phyloP scores from a whole-genome alignment of 129 eudicot genomes.

The Pittosporum tobira region DNA sequence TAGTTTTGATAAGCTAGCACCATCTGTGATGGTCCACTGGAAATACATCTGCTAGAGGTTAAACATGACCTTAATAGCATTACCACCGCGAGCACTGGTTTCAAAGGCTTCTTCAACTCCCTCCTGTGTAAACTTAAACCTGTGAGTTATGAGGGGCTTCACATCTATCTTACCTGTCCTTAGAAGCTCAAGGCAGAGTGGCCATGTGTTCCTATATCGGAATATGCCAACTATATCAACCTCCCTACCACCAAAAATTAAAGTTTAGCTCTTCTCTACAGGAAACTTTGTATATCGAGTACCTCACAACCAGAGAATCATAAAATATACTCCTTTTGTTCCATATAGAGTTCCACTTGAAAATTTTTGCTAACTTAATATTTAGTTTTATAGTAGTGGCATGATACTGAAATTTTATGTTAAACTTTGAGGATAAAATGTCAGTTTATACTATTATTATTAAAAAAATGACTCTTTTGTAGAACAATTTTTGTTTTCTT shows the following conservation, averaged over 20 bases:
- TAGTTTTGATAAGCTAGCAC: neutral
- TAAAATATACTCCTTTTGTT: no score
- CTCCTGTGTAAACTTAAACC: constrained; percentile 35
- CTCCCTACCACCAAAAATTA: constrained; percentile 25
- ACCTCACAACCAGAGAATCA: neutral
- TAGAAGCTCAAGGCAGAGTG: constrained; percentile 40
- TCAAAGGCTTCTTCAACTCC: constrained; percentile 44
- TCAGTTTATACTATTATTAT: no score
- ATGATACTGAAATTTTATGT: no score
- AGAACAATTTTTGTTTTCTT: no score
- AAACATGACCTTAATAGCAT: constrained; percentile 55
- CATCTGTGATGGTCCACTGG: neutral
- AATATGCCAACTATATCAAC: constrained; percentile 44
- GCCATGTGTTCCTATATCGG: constrained; percentile 45
- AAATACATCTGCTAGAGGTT: constrained; percentile 22
- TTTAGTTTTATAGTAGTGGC: no score
- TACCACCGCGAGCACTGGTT: constrained; percentile 40
- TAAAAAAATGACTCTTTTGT: no score
- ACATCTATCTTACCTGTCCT: constrained; percentile 39
- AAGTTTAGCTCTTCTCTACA: neutral
- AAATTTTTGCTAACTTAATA: no score
- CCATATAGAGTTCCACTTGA: no score
- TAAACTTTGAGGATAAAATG: no score
- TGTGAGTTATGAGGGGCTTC: constrained; percentile 50
- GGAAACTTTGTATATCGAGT: neutral